Base-by-base conservation (phyloP, 495 filamentous ascomycete species). In the Darksidea phi region DNA sequence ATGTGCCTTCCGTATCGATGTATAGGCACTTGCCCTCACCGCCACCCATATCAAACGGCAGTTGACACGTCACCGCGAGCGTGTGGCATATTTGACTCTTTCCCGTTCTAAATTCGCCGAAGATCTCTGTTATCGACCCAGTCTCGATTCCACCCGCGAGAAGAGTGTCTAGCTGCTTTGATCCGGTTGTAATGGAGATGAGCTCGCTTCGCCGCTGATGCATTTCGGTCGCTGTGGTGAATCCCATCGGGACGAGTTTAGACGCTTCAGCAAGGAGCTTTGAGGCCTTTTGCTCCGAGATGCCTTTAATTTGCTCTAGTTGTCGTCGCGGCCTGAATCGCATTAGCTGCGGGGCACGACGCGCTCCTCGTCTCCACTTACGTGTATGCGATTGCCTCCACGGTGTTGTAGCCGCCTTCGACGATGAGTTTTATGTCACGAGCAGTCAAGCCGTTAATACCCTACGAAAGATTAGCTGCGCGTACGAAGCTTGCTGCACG, bases 221-320 rank as follows among this genome's bases (percentile, higher is more conserved):
- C 95, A 98, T 98, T 76, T 98, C 94, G 0, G 94, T 98, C n/a
- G 94, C 94, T 0, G 94, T 98, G 6, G 94, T 98, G 71, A 98
- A 98, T 10, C 94, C 94, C 90, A 98, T 95, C 0, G 94, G 94
- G 0, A 98, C 94, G 38, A 97, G 81, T 73, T 96, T 97, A 15
- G 91, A 90, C 23, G 93, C 94, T 78, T 97, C 94, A 7, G 85
- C 85, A 15, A 98, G 80, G n/a, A 98, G 83, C 71, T 97, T 97
- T 20, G 82, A 85, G 2, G 95, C 95, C 71, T 98, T 98, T 67
- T 91, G 86, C 73, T 96, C 91, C 12, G 94, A 97, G 38, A 98
- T 96, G 57, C 93, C 93, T 73, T 97, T 97, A 70, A 98, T 91
- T 65, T 93, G 90, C 67, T 97, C 92, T 11, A 98, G 75, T 28